Conservation (phyloP, 192 early-diverging fungal genomes). For the Mortierella hygrophila region DNA sequence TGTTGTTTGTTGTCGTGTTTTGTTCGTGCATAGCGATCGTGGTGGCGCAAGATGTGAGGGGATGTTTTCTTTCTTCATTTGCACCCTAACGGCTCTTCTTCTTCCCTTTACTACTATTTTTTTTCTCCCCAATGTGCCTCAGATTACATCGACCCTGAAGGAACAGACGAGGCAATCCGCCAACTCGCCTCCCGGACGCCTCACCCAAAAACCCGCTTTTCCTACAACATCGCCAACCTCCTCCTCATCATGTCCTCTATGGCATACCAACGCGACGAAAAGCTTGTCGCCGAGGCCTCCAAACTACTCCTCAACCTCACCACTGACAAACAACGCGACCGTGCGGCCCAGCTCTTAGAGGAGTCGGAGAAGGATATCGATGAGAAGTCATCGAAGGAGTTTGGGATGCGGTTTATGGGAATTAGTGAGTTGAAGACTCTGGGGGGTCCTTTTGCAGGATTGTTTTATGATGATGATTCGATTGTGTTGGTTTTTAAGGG, state of each 20-base stretch:
- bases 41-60: too few relatives aligned
- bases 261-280: constrained; percentile 62
- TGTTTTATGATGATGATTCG: constrained; percentile 61
- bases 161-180: constrained; percentile 43
- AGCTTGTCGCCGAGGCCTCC: constrained; percentile 59
- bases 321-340: constrained; percentile 14
- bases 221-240: constrained; percentile 61
- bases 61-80: too few relatives aligned
- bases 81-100: background rate
- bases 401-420: constrained; percentile 57
- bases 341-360: constrained; percentile 33
- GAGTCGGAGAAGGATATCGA: constrained; percentile 56
- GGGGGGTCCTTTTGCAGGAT: constrained; percentile 63
- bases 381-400: constrained; percentile 27
- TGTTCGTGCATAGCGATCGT: background rate
- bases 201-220: constrained; percentile 14
- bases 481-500: constrained; percentile 66
- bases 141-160: constrained; percentile 49
- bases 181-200: constrained; percentile 7
- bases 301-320: constrained; percentile 28
- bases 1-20: background rate
- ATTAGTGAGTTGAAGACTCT: constrained; percentile 64
- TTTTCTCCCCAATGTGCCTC: background rate
- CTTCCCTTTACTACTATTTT: background rate
- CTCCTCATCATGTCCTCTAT: constrained; percentile 62